Evolutionary conservation across 2,329 filamentous ascomycete species (phyloP), one percentile per base, ranked within the genome.

Genomic region (Coniochaeta hoffmannii): DNA sequence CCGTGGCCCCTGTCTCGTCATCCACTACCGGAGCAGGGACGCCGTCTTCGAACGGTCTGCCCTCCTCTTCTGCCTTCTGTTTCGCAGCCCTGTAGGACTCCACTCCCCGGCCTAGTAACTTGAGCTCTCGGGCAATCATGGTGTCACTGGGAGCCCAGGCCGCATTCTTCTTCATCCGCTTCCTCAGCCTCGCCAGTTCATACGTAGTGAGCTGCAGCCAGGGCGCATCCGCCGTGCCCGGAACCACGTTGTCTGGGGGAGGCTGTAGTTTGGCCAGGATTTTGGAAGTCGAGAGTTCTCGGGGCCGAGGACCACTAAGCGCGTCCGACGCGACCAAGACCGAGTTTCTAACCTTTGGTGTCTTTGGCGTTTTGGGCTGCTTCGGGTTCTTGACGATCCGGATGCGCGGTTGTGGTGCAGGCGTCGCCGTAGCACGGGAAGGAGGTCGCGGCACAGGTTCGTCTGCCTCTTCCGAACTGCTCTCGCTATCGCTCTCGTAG

Each of bases 161-260:
- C 0, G 89, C 87, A 65, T 94, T 94, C 77, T 94, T 94, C 79
- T 94, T 94, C 89, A 94, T 94, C 17, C 87, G 80, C 71, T 94
- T 94, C 58, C 89, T 78, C 8, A 94, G 76, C 59, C 84, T 80
- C 1, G 83, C 84, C 50, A 88, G 74, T 65, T 88, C 85, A 59
- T 81, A 86, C 15, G 77, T 73, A 7, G 83, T 87, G 35, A 88
- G 74, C 62, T 83, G 82, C 24, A 87, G 73, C 85, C 85, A 88
- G 0, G 85, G 85, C 11, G 81, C 79, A 62, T 86, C 79, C 2
- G 74, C 63, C 55, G 81, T 83, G 28, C 83, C 83, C 14, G 79
- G 70, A 1, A 81, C 73, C 1, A 81, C 81, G 58, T 85, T 78
- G 28, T 81, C 76, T 0, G 83, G 83, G 1, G 83, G 83, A 3